Conservation (phyloP, 345 rosid species). For the Rhodomyrtus tomentosa region DNA sequence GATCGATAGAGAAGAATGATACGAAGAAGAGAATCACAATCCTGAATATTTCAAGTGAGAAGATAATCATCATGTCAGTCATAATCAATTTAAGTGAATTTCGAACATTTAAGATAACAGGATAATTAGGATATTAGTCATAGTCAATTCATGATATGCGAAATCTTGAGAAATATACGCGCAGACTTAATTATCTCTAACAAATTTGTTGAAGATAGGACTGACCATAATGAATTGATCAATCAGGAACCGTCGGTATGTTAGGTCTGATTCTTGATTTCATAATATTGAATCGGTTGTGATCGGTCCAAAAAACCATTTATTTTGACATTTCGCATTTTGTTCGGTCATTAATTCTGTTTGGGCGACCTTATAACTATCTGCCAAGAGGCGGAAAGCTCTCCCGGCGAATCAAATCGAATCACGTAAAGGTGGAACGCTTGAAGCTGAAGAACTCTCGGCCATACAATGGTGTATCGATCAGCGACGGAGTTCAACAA, state of each 20-base stretch:
- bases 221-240: too few species aligned
- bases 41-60: background rate
- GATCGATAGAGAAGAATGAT: background rate
- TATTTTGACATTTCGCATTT: too few species aligned
- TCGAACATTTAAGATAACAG: background rate
- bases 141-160: background rate
- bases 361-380: background rate
- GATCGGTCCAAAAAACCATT: too few species aligned
- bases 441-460: background rate
- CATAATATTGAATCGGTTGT: too few species aligned
- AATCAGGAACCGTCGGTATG: too few species aligned
- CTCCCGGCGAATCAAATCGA: background rate
- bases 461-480: conserved; percentile 7
- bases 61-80: background rate
- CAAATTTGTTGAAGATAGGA: too few species aligned
- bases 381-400: background rate
- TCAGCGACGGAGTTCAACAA: conserved; percentile 52
- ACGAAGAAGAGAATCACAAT: background rate
- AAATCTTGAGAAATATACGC: background rate
- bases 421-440: background rate
- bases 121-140: background rate
- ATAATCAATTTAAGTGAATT: background rate
- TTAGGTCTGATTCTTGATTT: too few species aligned
- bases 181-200: background rate
- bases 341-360: background rate